These are phyloP conservation scores for Rhodamnia argentea DNA, from an alignment of 345 rosid species.

Conservation along the genomic window DNA sequence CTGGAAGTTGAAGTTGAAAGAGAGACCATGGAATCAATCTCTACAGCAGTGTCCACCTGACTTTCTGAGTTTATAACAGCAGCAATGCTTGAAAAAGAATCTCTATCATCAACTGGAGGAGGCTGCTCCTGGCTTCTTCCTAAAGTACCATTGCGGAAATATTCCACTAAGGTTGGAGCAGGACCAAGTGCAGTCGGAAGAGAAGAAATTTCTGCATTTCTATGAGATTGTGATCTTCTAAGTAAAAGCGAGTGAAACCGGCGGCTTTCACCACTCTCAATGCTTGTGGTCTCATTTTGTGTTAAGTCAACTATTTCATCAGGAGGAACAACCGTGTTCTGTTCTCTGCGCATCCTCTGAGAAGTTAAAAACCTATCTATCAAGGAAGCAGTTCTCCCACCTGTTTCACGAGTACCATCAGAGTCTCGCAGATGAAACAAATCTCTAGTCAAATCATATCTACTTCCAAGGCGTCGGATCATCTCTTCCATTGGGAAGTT, in stretches of 20 bases:
- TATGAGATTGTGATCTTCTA: slow-evolving; percentile 51
- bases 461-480: slow-evolving; percentile 23
- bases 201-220: slow-evolving; percentile 39
- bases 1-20: slow-evolving; percentile 78
- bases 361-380: slow-evolving; percentile 60
- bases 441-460: slow-evolving; percentile 16
- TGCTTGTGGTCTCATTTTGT: slow-evolving; percentile 36
- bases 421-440: slow-evolving; percentile 25
- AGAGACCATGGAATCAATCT: slow-evolving; percentile 76
- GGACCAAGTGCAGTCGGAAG: slow-evolving; percentile 42
- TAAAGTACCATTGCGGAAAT: slow-evolving; percentile 31
- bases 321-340: slow-evolving; percentile 28
- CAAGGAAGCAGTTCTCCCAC: slow-evolving; percentile 27
- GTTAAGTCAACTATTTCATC: slow-evolving; percentile 43
- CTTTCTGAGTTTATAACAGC: slow-evolving; percentile 83
- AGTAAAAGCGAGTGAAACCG: slow-evolving; percentile 36
- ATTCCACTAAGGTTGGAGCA: slow-evolving; percentile 41
- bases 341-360: slow-evolving; percentile 69
- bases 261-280: slow-evolving; percentile 34
- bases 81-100: slow-evolving; percentile 80
- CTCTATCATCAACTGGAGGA: slow-evolving; percentile 74
- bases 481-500: slow-evolving; percentile 49
- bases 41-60: slow-evolving; percentile 75
- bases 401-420: slow-evolving; percentile 32
- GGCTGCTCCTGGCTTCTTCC: slow-evolving; percentile 69